Evolutionary conservation across 805 yeast genomes (phyloP).

Genomic region (Teunomyces funiuensis): DNA sequence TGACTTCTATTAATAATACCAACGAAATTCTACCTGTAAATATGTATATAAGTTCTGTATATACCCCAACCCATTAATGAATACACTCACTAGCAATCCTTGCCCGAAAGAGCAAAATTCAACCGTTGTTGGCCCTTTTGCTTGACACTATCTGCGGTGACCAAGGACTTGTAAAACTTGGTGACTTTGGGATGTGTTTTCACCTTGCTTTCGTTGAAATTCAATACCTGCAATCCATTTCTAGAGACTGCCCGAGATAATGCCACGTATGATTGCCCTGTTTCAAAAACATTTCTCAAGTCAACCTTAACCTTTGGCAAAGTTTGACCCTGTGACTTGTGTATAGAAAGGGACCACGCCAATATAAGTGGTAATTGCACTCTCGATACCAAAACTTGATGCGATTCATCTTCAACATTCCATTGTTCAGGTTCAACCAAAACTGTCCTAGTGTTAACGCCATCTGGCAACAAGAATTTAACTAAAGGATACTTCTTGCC

Average conservation of each 20-base stretch:
- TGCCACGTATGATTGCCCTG: slow-evolving; percentile 96
- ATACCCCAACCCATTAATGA: neutral
- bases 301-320: slow-evolving; percentile 76
- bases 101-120: neutral
- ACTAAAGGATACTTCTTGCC: slow-evolving; percentile 69
- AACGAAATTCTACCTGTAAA: slow-evolving; percentile 2
- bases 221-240: slow-evolving; percentile 77
- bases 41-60: slow-evolving; percentile 1
- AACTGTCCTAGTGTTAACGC: slow-evolving; percentile 65
- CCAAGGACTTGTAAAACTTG: slow-evolving; percentile 60
- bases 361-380: slow-evolving; percentile 81
- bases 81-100: neutral
- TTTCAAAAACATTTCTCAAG: slow-evolving; percentile 72
- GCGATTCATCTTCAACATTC: slow-evolving; percentile 73
- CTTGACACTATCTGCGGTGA: slow-evolving; percentile 32
- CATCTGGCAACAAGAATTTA: slow-evolving; percentile 68
- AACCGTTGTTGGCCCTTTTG: slow-evolving; percentile 13
- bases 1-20: neutral
- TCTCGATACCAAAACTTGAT: slow-evolving; percentile 66
- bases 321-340: slow-evolving; percentile 94
- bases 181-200: slow-evolving; percentile 69
- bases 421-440: slow-evolving; percentile 81
- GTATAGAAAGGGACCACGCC: slow-evolving; percentile 97
- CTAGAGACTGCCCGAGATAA: slow-evolving; percentile 84
- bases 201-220: slow-evolving; percentile 65